phyloP scores from a whole-genome alignment of 129 eudicot genomes.

The Escallonia herrerae region DNA sequence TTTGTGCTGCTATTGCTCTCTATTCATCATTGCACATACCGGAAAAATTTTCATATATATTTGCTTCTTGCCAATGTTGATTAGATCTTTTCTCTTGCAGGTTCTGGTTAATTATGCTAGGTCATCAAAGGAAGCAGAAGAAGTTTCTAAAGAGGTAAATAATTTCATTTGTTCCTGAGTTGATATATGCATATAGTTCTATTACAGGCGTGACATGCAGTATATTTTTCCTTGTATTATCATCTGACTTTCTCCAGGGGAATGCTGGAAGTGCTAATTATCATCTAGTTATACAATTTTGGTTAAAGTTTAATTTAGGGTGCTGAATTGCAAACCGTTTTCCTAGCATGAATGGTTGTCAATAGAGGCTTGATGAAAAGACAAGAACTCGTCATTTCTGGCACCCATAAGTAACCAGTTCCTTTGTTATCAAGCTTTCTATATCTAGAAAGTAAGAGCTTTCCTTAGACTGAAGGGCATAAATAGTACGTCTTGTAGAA shows the following conservation, averaged over 20 bases:
- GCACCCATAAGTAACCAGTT: background rate
- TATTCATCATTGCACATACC: background rate
- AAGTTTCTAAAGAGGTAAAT: slow-evolving; percentile 48
- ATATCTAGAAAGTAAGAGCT: background rate
- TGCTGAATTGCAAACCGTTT: background rate
- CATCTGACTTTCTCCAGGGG: background rate
- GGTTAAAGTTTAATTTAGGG: background rate
- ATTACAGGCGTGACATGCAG: background rate
- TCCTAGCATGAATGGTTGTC: background rate
- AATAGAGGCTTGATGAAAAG: background rate
- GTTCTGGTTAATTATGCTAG: slow-evolving; percentile 57
- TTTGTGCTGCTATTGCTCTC: background rate
- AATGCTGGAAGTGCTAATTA: background rate
- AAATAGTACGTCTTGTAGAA: background rate
- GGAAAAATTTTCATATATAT: background rate
- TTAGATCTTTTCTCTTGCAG: slow-evolving; percentile 20
- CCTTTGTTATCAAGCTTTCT: background rate
- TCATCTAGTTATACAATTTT: background rate
- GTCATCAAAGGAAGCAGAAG: slow-evolving; percentile 57
- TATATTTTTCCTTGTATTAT: background rate
- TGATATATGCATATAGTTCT: background rate
- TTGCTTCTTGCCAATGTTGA: background rate
- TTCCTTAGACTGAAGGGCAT: background rate
- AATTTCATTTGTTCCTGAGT: background rate
- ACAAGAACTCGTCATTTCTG: background rate